Percentiles rank a stretch among this genome's conserved stretches.
Evolutionary conservation across 768 basidiomycete species (phyloP).

Genomic region (Fistulinella prunicolor): DNA sequence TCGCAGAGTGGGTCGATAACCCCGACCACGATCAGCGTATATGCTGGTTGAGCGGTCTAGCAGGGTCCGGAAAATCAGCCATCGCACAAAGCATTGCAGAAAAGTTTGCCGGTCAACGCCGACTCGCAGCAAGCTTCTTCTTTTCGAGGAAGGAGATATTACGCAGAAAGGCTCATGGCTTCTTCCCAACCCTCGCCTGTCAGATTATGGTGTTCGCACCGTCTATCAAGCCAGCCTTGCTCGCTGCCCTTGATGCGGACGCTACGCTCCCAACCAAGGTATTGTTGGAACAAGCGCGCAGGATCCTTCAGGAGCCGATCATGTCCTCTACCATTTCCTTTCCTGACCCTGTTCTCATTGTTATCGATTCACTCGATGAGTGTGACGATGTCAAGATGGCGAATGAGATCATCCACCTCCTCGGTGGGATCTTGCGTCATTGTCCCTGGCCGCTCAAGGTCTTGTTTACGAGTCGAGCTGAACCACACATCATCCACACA

Average conservation of each 20-base stretch:
- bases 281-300: conserved; percentile 22
- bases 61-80: conserved; percentile 24
- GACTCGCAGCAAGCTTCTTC: conserved; percentile 36
- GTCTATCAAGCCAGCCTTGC: conserved; percentile 12
- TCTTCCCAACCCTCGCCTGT: conserved; percentile 33
- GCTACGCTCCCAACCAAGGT: conserved; percentile 21
- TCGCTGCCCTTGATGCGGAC: conserved; percentile 19
- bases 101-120: conserved; percentile 12
- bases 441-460: conserved; percentile 24
- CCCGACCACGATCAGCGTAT: conserved; percentile 2
- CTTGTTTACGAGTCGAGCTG: conserved; percentile 23
- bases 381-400: conserved; percentile 24
- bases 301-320: conserved; percentile 24
- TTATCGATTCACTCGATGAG: conserved; percentile 23
- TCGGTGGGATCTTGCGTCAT: conserved; percentile 11
- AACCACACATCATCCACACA: conserved; percentile 16
- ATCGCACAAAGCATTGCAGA: conserved; percentile 31
- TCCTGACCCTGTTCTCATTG: conserved; percentile 17
- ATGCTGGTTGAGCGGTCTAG: conserved; percentile 26
- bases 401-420: conserved; percentile 21
- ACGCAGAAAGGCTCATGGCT: conserved; percentile 19
- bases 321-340: conserved; percentile 6
- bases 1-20: conserved; percentile 16
- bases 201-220: conserved; percentile 26
- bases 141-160: conserved; percentile 26